Evolutionary conservation across 331 rosid species (phyloP).

Genomic region (Dryas integrifolia): DNA sequence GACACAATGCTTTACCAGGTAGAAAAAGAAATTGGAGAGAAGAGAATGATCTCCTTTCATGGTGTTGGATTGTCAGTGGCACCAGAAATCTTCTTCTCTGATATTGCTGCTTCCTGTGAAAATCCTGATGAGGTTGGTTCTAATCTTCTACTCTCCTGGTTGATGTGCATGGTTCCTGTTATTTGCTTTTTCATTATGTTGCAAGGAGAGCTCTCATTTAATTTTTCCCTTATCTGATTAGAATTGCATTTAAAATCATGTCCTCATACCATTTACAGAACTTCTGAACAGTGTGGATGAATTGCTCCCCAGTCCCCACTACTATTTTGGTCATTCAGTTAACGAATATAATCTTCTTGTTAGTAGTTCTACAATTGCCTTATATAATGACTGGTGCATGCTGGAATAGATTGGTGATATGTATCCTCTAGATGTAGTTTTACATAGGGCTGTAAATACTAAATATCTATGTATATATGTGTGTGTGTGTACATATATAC

Average conservation of each 20-base stretch:
- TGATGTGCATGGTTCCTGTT: constrained; percentile 22
- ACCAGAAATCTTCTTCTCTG: constrained; percentile 61
- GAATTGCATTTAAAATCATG: not conserved
- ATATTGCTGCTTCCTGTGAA: constrained; percentile 40
- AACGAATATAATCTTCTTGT: too few species aligned
- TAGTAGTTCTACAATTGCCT: too few species aligned
- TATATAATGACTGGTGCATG: too few species aligned
- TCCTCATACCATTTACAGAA: not conserved
- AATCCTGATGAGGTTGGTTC: constrained; percentile 66
- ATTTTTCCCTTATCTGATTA: not conserved
- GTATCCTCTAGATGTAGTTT: too few species aligned
- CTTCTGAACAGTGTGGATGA: not conserved
- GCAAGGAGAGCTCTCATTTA: not conserved
- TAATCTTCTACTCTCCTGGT: constrained; percentile 21
- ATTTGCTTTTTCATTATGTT: not conserved
- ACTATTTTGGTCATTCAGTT: not conserved
- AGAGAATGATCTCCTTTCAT: constrained; percentile 69
- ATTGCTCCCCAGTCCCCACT: not conserved
- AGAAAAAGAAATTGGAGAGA: constrained; percentile 87
- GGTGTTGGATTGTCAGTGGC: constrained; percentile 81
- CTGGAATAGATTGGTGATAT: too few species aligned
- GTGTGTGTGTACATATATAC: too few species aligned
- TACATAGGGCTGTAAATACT: too few species aligned
- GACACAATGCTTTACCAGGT: constrained; percentile 53
- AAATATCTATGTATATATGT: too few species aligned